A percentile compares a stretch with the other conserved stretches of the same genome.
Evolutionary conservation across 805 yeast genomes (phyloP).

Genomic region (Komagataella mondaviorum): DNA sequence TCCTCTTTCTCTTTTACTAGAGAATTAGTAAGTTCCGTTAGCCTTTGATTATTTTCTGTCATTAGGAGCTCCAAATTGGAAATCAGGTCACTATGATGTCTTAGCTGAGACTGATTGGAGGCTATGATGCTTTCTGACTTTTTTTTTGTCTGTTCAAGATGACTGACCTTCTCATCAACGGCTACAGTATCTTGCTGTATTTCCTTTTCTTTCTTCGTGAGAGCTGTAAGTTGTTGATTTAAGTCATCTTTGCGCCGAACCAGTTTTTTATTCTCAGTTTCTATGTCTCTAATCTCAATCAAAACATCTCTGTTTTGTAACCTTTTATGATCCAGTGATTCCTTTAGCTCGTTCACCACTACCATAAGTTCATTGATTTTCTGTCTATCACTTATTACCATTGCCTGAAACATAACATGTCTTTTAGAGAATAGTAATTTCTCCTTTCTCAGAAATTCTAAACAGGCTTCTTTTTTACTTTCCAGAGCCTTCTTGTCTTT

Average conservation of each 20-base stretch:
- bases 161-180: constrained; percentile 65
- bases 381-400: neutral
- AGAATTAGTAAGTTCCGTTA: constrained; percentile 27
- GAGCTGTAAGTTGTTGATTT: constrained; percentile 24
- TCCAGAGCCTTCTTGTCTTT: constrained; percentile 57
- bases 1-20: constrained; percentile 37
- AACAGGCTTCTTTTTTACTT: constrained; percentile 50
- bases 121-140: constrained; percentile 44
- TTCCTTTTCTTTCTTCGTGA: constrained; percentile 23
- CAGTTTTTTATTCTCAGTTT: constrained; percentile 21
- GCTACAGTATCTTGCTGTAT: constrained; percentile 50
- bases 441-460: constrained; percentile 51
- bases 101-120: constrained; percentile 5
- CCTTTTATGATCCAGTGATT: neutral
- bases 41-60: constrained; percentile 26
- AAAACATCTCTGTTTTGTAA: neutral
- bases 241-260: constrained; percentile 27
- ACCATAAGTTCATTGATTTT: neutral
- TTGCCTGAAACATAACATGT: neutral
- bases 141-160: constrained; percentile 40
- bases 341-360: neutral
- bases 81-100: neutral
- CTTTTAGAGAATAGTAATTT: constrained; percentile 40
- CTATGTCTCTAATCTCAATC: constrained; percentile 23
- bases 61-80: constrained; percentile 24